Base-by-base conservation (phyloP, 2,329 filamentous ascomycete genomes). In the Bipolaris oryzae region DNA sequence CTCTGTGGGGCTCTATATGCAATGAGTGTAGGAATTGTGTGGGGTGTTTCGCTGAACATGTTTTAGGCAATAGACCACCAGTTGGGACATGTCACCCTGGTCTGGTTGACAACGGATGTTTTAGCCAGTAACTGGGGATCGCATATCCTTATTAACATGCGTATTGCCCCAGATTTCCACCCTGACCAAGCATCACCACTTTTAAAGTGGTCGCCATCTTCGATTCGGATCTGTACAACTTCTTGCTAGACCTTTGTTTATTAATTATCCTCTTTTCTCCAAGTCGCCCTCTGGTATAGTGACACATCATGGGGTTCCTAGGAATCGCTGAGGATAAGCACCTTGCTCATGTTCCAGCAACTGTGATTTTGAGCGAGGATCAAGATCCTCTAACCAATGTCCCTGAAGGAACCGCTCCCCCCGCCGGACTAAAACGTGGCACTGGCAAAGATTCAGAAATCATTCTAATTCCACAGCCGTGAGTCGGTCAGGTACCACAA, bases 401-500 rank as follows among this genome's bases (percentile, higher is more conserved):
- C 7, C 13, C 50, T 13, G 50, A 55, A 18, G 58, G 48, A 5
- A 51, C 50, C 13, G 62, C 63, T 10, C 54, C 61, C 6, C 62
- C 63, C 2, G 64, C 63, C 25, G 67, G 60, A 5, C 42, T 74
- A 53, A 74, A 74, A 62, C 71, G 72, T 50, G 70, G 71, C 38
- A 71, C 62, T 13, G 72, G 71, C 28, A 74, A 63, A 58, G 58
- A 74, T 63, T 58, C 70, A 37, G 64, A 74, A 46, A 70, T 74
- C 21, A 64, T 74, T 18, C 57, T 74, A 11, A 70, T 74, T 16
- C 72, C 72, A 10, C 72, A 74, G 53, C 72, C 72, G 71, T 73
- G 68, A 16, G 69, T 51, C 16, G 38, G 11, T 23, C 21, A 75
- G 5, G 64, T 78, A 46, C 69, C 76, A 34, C 9, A 16, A 23